Conservation (phyloP, 805 yeast species). For the Jamesozyma gamospora region DNA sequence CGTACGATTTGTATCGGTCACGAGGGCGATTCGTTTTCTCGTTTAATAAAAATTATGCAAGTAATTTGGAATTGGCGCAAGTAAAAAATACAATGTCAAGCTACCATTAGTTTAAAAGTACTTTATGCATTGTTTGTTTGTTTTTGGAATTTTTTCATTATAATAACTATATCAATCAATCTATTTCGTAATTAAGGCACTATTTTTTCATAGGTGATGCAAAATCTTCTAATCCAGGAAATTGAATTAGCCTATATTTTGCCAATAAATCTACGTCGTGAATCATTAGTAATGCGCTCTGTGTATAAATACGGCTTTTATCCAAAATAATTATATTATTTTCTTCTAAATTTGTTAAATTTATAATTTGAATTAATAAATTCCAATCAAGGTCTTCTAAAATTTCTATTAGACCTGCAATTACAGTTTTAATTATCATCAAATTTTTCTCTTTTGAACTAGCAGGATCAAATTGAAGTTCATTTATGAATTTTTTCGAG, state of each 20-base stretch:
- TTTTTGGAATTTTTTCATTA: too few species aligned
- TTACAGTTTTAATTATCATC: neutral
- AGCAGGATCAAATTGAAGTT: neutral
- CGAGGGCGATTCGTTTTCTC: too few species aligned
- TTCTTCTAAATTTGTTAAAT: neutral
- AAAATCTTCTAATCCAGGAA: slow-evolving; percentile 6
- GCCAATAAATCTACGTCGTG: slow-evolving; percentile 14
- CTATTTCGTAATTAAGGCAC: too few species aligned
- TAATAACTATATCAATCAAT: too few species aligned
- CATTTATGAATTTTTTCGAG: neutral
- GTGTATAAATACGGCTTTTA: slow-evolving; percentile 10
- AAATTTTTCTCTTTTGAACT: neutral
- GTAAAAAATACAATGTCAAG: too few species aligned
- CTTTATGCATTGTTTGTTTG: too few species aligned
- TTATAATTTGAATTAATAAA: neutral
- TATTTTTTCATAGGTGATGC: too few species aligned
- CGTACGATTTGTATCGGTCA: too few species aligned
- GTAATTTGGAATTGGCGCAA: too few species aligned
- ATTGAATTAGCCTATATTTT: slow-evolving; percentile 10
- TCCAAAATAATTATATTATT: neutral
- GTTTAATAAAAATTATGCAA: too few species aligned
- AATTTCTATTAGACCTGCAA: neutral
- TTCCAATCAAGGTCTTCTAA: slow-evolving; percentile 1
- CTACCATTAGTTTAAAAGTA: too few species aligned
- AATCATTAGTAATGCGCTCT: slow-evolving; percentile 11